Evolutionary conservation across 2,329 filamentous ascomycete species (phyloP).

Genomic region (Talaromyces amestolkiae): DNA sequence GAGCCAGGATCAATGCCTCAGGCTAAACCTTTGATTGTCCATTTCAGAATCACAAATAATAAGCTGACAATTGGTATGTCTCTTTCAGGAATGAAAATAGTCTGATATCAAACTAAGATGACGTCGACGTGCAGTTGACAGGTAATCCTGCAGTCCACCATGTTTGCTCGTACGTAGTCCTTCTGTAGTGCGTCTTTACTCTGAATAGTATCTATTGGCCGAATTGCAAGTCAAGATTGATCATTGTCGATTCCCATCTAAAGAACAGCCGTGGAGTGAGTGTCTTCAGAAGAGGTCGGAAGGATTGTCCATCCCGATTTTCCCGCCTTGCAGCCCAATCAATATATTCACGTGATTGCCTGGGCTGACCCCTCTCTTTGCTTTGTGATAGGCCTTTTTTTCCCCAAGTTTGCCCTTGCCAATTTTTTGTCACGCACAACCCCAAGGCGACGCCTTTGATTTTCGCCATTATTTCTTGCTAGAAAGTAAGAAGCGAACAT

Average conservation of each 20-base stretch:
- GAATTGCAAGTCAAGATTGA: background rate
- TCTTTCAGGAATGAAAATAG: background rate
- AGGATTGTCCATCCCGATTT: background rate
- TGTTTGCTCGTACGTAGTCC: background rate
- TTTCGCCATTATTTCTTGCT: background rate
- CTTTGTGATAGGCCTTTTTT: constrained; percentile 13
- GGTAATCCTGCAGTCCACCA: background rate
- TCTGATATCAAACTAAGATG: background rate
- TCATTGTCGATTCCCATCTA: too few species aligned
- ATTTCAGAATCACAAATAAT: background rate
- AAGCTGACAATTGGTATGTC: background rate
- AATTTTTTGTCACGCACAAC: background rate
- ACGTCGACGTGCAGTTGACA: constrained; percentile 5
- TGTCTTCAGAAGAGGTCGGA: background rate
- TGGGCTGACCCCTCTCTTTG: constrained; percentile 15
- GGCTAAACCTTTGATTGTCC: background rate
- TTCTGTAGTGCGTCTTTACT: background rate
- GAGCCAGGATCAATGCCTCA: background rate
- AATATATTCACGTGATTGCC: constrained; percentile 14
- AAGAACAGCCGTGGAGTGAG: background rate
- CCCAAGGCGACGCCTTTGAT: background rate
- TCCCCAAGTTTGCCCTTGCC: background rate
- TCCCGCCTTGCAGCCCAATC: constrained; percentile 15
- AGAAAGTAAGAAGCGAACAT: background rate
- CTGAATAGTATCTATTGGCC: background rate